Evolutionary conservation across 805 yeast species (phyloP).

Genomic region (Yarrowia sp.): DNA sequence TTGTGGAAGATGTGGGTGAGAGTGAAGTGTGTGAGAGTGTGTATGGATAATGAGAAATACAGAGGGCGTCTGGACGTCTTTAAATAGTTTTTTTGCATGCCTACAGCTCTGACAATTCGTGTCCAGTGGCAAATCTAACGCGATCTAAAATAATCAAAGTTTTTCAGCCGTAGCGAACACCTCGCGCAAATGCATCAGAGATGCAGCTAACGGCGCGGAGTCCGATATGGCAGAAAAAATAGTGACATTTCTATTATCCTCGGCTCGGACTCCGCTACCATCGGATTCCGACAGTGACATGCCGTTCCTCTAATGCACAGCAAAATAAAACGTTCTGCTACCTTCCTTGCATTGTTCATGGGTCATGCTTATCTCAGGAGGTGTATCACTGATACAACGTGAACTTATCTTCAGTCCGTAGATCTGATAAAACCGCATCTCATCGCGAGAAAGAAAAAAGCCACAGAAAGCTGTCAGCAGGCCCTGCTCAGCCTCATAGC

Average conservation of each 20-base stretch:
- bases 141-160: neutral
- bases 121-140: neutral
- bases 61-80: neutral
- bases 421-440: too few species aligned
- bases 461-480: too few species aligned
- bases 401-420: too few species aligned
- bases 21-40: neutral
- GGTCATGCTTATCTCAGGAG: too few species aligned
- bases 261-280: neutral
- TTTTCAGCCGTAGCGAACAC: conserved; percentile 1
- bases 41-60: neutral
- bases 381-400: too few species aligned
- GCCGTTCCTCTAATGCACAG: too few species aligned
- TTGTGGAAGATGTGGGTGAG: neutral
- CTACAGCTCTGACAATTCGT: neutral
- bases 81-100: neutral
- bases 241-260: neutral
- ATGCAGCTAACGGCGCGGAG: neutral
- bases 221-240: neutral
- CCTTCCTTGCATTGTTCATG: too few species aligned
- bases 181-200: neutral
- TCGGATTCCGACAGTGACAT: neutral
- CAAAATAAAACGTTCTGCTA: too few species aligned
- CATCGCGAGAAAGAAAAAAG: too few species aligned
- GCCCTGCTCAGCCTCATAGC: too few species aligned